These are phyloP conservation scores for Hericium rajendrae DNA, from an alignment of 768 basidiomycete species.

Conservation along the genomic window DNA sequence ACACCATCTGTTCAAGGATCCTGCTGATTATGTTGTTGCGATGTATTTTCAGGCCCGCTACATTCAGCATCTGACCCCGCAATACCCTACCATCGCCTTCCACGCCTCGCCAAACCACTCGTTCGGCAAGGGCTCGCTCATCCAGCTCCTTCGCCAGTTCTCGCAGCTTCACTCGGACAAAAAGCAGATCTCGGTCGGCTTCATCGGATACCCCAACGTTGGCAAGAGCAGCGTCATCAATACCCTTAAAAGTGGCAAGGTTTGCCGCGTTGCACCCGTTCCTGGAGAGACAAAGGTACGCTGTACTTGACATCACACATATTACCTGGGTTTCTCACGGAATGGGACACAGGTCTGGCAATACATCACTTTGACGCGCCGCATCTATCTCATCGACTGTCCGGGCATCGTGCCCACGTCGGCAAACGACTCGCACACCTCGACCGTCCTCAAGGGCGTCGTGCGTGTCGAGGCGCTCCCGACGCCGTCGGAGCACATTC, in stretches of 20 bases:
- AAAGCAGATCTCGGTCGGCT: slow-evolving; percentile 97
- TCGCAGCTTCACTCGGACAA: slow-evolving; percentile 96
- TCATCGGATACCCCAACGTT: slow-evolving; percentile 97
- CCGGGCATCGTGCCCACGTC: slow-evolving; percentile 96
- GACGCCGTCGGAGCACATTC: slow-evolving; percentile 87
- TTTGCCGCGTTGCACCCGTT: slow-evolving; percentile 92
- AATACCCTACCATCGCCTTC: slow-evolving; percentile 95
- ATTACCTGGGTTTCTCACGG: neutral
- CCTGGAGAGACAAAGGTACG: slow-evolving; percentile 90
- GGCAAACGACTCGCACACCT: slow-evolving; percentile 80
- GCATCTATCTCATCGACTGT: slow-evolving; percentile 98
- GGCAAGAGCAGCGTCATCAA: slow-evolving; percentile 98
- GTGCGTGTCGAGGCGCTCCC: slow-evolving; percentile 92
- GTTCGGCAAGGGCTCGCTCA: slow-evolving; percentile 97
- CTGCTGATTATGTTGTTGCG: neutral
- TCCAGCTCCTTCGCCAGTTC: slow-evolving; percentile 94
- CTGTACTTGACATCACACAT: neutral
- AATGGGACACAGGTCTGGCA: slow-evolving; percentile 67
- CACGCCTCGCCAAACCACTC: slow-evolving; percentile 99
- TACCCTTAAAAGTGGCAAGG: slow-evolving; percentile 95
- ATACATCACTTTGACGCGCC: slow-evolving; percentile 93
- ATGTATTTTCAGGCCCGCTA: slow-evolving; percentile 65
- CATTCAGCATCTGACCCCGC: slow-evolving; percentile 89
- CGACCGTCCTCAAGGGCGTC: slow-evolving; percentile 93
- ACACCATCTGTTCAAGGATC: neutral